phyloP scores from a whole-genome alignment of 441 rosid species.

The Caryocar brasiliense region DNA sequence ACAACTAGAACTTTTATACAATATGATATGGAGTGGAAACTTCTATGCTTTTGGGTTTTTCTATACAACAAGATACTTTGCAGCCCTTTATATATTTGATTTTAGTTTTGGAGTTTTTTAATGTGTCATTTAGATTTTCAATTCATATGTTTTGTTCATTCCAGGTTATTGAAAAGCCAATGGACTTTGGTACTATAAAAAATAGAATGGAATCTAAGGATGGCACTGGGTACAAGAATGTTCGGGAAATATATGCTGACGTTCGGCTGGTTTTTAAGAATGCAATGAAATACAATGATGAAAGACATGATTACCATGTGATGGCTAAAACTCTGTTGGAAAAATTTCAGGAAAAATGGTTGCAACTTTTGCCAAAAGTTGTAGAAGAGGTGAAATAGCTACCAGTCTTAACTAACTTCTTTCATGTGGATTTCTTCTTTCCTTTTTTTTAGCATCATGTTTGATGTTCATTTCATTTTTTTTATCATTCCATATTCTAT shows the following conservation, averaged over 20 bases:
- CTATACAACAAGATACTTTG: neutral
- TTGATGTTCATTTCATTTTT: neutral
- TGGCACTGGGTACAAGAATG: conserved; percentile 79
- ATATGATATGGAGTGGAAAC: neutral
- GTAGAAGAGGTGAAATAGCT: conserved; percentile 58
- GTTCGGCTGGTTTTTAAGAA: conserved; percentile 93
- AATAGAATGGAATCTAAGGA: conserved; percentile 88
- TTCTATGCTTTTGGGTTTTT: neutral
- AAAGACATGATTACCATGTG: conserved; percentile 67
- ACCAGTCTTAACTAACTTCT: neutral
- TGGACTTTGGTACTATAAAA: conserved; percentile 89
- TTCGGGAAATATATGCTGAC: conserved; percentile 84
- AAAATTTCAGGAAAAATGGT: conserved; percentile 93
- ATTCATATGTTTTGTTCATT: conserved; percentile 6
- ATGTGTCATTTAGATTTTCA: conserved; percentile 3
- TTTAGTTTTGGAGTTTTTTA: neutral
- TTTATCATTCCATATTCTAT: neutral
- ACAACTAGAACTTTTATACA: neutral
- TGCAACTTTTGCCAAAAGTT: conserved; percentile 77
- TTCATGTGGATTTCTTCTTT: neutral
- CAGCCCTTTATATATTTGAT: neutral
- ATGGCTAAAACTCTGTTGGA: conserved; percentile 85
- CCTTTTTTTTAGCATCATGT: neutral
- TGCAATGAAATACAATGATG: conserved; percentile 87
- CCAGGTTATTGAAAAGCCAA: conserved; percentile 93